Base-by-base conservation (phyloP, 768 basidiomycete species). In the Hygrophoropsis aurantiaca region DNA sequence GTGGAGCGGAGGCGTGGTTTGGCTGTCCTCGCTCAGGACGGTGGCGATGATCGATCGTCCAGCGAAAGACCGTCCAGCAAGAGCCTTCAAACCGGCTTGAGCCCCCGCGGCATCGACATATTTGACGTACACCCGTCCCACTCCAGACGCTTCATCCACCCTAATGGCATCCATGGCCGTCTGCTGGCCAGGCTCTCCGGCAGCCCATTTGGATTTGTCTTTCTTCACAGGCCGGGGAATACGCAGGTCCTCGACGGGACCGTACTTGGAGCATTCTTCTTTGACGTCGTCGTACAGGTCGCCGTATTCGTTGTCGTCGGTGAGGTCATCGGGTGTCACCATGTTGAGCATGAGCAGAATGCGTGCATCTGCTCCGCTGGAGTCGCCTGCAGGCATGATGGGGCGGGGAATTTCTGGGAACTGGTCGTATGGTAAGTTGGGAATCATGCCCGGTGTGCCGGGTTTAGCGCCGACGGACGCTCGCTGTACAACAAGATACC, bases 331-430 rank as follows among this genome's bases (percentile, higher is more conserved):
- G 1, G 90, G 65, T 0, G 89, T 90, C 54, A 99, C 93, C 97
- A 99, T 99, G 78, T 98, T 99, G 59, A 99, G 72, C 87, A 99
- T 89, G 64, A 98, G 86, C 58, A 99, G 79, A 60, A 97, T 94
- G 30, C 91, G 84, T 21, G 91, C 80, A 44, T 86, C 80, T 10
- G 68, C 56, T 30, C 68, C 72, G 45, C 76, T 74, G 42, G 70
- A 72, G 59, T 89, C 87, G 44, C 85, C 85, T 7, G 88, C 88
- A 46, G 90, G 90, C 81, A 93, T 83, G 63, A 92, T 91, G 11
- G 90, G 90, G 34, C 86, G 80, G 38, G 90, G 90, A 35, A 92
- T 86, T 64, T 87, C 87, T 27, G 87, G 84, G 74, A 85, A 88
- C 55, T 82, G 80, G 44, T 90, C 89, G 56, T 87, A 86, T 0